These are phyloP conservation scores for Pseudozyma pruni DNA, from an alignment of 1,284 basidiomycete species.

Conservation along the genomic window DNA sequence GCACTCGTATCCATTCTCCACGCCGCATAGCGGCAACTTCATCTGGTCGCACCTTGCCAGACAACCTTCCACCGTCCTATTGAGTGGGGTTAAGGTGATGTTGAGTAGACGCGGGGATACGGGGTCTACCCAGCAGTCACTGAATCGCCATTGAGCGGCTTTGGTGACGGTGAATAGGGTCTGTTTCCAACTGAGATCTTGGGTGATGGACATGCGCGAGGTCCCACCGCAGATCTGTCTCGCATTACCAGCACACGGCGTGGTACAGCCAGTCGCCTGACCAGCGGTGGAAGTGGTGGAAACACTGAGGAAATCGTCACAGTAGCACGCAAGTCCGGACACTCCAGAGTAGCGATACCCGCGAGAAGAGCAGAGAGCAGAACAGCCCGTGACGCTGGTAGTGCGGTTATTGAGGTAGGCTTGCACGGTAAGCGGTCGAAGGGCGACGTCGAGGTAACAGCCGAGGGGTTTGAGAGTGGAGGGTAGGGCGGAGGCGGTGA, in stretches of 20 bases:
- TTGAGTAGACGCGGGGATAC: slow-evolving; percentile 6
- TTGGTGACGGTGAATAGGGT: slow-evolving; percentile 16
- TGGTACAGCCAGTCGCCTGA: slow-evolving; percentile 17
- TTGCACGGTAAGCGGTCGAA: background rate
- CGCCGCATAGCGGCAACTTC: slow-evolving; percentile 58
- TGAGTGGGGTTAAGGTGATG: slow-evolving; percentile 4
- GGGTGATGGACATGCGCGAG: slow-evolving; percentile 13
- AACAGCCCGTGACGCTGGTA: slow-evolving; percentile 45
- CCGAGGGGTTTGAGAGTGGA: slow-evolving; percentile 1
- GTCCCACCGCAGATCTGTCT: slow-evolving; percentile 24
- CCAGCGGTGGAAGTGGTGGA: slow-evolving; percentile 1
- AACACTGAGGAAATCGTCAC: slow-evolving; percentile 25
- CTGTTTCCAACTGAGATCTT: slow-evolving; percentile 26
- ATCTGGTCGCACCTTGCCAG: slow-evolving; percentile 47
- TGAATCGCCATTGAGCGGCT: slow-evolving; percentile 10
- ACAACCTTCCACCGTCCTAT: slow-evolving; percentile 47
- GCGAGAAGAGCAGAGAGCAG: slow-evolving; percentile 43
- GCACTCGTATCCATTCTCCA: slow-evolving; percentile 61
- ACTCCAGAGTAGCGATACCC: slow-evolving; percentile 59
- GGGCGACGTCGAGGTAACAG: slow-evolving; percentile 10
- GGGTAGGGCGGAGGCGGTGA: background rate
- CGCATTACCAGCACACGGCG: slow-evolving; percentile 12
- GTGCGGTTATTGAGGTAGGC: slow-evolving; percentile 6
- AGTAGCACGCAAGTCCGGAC: slow-evolving; percentile 59
- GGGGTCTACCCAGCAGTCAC: slow-evolving; percentile 23